Evolutionary conservation across 2,329 filamentous ascomycete genomes (phyloP).

Genomic region (Fusarium sp.): DNA sequence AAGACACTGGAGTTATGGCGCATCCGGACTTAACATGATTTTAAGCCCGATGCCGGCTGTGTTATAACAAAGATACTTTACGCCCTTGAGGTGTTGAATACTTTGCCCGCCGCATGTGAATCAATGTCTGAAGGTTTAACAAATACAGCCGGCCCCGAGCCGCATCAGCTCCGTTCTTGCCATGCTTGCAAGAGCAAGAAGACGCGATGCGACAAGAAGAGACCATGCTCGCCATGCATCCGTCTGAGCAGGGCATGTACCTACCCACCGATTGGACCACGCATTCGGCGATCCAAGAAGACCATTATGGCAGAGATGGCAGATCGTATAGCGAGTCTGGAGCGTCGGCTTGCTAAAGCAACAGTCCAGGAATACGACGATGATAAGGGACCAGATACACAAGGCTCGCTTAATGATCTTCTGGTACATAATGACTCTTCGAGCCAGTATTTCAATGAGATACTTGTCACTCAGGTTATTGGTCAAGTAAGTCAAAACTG

Average conservation of each 20-base stretch:
- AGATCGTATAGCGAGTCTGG: neutral
- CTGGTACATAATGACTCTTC: rapidly evolving
- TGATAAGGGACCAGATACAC: rapidly evolving
- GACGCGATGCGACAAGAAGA: constrained; percentile 11
- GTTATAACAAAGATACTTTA: no score
- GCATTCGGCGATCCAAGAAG: constrained; percentile 5
- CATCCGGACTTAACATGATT: neutral
- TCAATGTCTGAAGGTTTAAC: no score
- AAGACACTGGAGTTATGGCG: rapidly evolving
- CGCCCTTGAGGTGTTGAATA: no score
- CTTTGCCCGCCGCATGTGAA: no score
- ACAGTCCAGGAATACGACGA: neutral
- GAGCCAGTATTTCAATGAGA: neutral
- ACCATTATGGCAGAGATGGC: constrained; percentile 11
- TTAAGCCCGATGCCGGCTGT: constrained; percentile 1
- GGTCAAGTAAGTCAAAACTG: neutral
- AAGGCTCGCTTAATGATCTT: rapidly evolving
- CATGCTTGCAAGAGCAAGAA: constrained; percentile 14
- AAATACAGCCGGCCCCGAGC: neutral
- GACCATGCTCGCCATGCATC: constrained; percentile 3
- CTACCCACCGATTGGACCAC: neutral
- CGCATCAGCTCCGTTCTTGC: constrained; percentile 4
- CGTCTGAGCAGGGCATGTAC: neutral
- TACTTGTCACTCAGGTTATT: neutral
- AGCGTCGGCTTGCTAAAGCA: neutral